Evolutionary conservation across 2,329 filamentous ascomycete species (phyloP).

Genomic region (Aspergillus versicolor): DNA sequence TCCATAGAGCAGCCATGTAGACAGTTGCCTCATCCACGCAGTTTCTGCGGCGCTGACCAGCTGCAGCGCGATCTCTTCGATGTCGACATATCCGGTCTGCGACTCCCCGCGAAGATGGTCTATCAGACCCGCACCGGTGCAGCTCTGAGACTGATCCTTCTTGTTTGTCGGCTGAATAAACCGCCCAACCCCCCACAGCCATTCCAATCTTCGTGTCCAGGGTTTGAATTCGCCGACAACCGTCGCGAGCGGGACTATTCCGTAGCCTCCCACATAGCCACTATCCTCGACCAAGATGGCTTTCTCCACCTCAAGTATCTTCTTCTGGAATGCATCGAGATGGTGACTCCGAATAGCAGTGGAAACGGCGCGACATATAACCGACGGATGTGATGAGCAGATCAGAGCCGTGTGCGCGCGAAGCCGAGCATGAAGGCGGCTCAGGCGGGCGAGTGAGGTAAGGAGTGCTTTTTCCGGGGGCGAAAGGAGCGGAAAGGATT

Average conservation of each 20-base stretch:
- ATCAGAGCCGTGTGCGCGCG: constrained; percentile 67
- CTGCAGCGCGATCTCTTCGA: constrained; percentile 72
- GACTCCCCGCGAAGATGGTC: constrained; percentile 72
- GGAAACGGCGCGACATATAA: constrained; percentile 83
- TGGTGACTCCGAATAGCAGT: constrained; percentile 73
- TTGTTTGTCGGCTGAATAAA: constrained; percentile 60
- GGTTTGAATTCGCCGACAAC: constrained; percentile 81
- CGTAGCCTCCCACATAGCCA: constrained; percentile 80
- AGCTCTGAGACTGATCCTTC: constrained; percentile 36
- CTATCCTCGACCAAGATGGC: constrained; percentile 75
- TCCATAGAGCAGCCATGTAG: constrained; percentile 89
- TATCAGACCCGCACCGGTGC: constrained; percentile 72
- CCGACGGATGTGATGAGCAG: constrained; percentile 69
- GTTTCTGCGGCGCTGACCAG: constrained; percentile 78
- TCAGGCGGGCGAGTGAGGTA: constrained; percentile 71
- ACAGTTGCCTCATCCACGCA: constrained; percentile 87
- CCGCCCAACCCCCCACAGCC: constrained; percentile 72
- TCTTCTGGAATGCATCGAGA: constrained; percentile 75
- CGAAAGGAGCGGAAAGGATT: constrained; percentile 57
- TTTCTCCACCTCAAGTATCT: constrained; percentile 80
- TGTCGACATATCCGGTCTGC: constrained; percentile 84
- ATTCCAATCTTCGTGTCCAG: constrained; percentile 82
- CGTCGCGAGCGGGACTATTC: constrained; percentile 86
- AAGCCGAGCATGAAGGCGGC: constrained; percentile 72
- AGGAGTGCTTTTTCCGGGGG: constrained; percentile 82